Conservation (phyloP, 441 rosid species). For the Gossypium davidsonii region DNA sequence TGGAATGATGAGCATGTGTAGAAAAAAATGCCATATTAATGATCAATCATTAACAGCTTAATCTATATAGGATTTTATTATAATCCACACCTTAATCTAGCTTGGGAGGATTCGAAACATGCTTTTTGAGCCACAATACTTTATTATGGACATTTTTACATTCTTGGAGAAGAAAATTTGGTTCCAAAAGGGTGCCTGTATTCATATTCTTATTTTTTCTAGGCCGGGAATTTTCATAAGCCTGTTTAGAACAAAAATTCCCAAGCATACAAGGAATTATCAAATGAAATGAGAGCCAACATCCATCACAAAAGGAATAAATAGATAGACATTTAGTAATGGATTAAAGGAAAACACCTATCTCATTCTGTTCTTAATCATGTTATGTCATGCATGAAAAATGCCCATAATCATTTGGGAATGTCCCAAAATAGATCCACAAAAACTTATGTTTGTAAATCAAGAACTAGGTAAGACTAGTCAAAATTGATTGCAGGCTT, state of each 20-base stretch:
- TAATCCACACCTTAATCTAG: background rate
- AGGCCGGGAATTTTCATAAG: background rate
- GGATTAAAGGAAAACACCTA: background rate
- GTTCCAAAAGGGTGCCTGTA: background rate
- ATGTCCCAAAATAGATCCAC: background rate
- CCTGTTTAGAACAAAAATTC: background rate
- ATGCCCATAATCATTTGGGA: slow-evolving; percentile 1
- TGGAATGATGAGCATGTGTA: background rate
- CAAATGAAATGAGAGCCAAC: background rate
- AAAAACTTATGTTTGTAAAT: background rate
- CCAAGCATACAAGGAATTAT: background rate
- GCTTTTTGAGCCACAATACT: background rate
- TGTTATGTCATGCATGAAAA: slow-evolving; percentile 10
- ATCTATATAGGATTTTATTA: background rate
- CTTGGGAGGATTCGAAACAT: background rate
- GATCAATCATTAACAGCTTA: background rate
- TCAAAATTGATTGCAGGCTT: slow-evolving; percentile 24
- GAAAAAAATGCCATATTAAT: background rate
- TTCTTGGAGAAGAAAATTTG: background rate
- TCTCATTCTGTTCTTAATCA: slow-evolving; percentile 2
- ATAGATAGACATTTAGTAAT: background rate
- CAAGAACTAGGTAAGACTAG: slow-evolving; percentile 14
- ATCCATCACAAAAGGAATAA: background rate
- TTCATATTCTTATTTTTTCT: background rate
- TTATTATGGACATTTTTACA: background rate